phyloP scores from a whole-genome alignment of 2,329 filamentous ascomycete genomes.

The Seiridium unicorne region DNA sequence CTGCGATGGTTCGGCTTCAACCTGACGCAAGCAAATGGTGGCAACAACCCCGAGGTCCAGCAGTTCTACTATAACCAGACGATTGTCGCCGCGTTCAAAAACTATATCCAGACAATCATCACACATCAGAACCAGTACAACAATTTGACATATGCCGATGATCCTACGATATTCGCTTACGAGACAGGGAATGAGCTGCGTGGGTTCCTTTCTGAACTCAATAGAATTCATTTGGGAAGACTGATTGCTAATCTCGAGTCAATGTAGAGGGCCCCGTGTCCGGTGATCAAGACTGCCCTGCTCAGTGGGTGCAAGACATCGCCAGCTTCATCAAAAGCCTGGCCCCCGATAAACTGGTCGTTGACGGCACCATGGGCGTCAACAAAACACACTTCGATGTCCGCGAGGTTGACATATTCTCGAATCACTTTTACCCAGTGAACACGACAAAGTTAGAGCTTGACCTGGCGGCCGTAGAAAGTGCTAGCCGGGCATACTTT shows the following conservation, averaged over 20 bases:
- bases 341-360: conserved; percentile 41
- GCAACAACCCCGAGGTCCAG: conserved; percentile 36
- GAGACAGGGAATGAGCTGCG: conserved; percentile 48
- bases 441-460: conserved; percentile 34
- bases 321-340: conserved; percentile 38
- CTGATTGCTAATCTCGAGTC: too few species aligned
- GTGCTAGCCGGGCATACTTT: conserved; percentile 37
- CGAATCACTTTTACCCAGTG: conserved; percentile 46
- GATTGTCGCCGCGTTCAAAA: conserved; percentile 42
- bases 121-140: conserved; percentile 45
- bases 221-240: too few species aligned
- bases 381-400: conserved; percentile 40
- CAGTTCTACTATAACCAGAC: conserved; percentile 44
- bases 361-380: conserved; percentile 48
- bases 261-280: conserved; percentile 33
- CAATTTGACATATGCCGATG: conserved; percentile 43
- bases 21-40: conserved; percentile 32
- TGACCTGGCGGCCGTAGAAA: conserved; percentile 35
- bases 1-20: conserved; percentile 44
- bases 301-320: conserved; percentile 40
- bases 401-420: conserved; percentile 43
- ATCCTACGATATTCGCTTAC: conserved; percentile 48
- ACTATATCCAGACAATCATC: conserved; percentile 40
- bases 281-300: conserved; percentile 41
- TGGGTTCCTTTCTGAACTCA: too few species aligned